phyloP scores from a whole-genome alignment of 169 alveolate genomes.

The Eimeria necatrix region DNA sequence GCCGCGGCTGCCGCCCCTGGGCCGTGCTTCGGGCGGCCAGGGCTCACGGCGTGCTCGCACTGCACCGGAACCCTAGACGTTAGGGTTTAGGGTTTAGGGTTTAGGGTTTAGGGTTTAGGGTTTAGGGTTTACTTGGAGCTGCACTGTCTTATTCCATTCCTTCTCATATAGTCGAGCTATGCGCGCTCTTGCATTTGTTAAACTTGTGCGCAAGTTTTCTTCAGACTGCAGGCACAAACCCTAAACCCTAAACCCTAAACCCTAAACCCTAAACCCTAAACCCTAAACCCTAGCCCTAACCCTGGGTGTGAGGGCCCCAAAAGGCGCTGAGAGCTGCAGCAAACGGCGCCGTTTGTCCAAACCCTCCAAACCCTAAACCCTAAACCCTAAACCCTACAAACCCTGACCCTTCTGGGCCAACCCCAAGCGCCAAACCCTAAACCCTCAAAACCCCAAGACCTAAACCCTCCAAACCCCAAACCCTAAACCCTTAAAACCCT shows the following conservation, averaged over 20 bases:
- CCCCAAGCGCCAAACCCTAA: background rate
- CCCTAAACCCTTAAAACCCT: conserved; percentile 21
- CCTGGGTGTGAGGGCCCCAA: too few species aligned
- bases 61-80: background rate
- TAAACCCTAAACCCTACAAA: too few species aligned
- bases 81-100: conserved; percentile 29
- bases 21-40: background rate
- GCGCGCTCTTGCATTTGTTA: conserved; percentile 7
- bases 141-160: conserved; percentile 30
- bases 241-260: conserved; percentile 26
- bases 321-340: too few species aligned
- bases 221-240: conserved; percentile 38
- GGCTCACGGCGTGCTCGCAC: too few species aligned
- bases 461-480: too few species aligned
- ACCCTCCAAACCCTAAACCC: background rate
- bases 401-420: too few species aligned
- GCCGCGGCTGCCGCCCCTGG: background rate
- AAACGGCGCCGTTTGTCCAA: too few species aligned
- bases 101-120: conserved; percentile 34
- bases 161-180: conserved; percentile 28
- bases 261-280: conserved; percentile 19
- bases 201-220: background rate
- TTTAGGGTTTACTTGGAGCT: conserved; percentile 24
- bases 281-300: background rate
- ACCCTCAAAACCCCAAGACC: too few species aligned